Base-by-base conservation (phyloP, 169 alveolate genomes). In the Plasmodium gaboni region DNA sequence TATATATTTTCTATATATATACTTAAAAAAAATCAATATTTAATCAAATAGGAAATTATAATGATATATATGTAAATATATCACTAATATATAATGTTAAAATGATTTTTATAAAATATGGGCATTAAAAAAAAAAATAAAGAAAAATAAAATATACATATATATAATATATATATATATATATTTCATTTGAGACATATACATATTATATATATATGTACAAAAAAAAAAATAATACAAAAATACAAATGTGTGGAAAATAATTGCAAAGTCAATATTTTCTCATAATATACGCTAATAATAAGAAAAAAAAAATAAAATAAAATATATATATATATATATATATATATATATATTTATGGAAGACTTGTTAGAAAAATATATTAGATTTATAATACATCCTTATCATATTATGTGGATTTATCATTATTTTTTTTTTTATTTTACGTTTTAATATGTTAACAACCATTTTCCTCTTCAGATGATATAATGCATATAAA, bases 11-110 rank as follows among this genome's bases (percentile, higher is more conserved):
- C 38, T 28, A 28, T 28, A 28, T 28, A 28, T 28, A 57, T 67
- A 61, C 73, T 17, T 53, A 76, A 64, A 76, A 73, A 76, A 63
- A 76, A 76, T 76, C 88, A 76, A 51, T 32, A 59, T 53, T 67
- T 63, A 55, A 51, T 53, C 74, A 63, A 53, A 53, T n/a, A 6
- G n/a, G n/a, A 53, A 53, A 53, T 19, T 53, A 53, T 28, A 28
- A 28, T 28, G 38, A 28, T 28, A 28, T 28, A 28, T 2, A 28
- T 28, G 4, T 28, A 28, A 19, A 19, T 28, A 28, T 28, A 28
- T 28, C 38, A 28, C 38, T 28, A 28, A 28, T 28, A 3, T 28
- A 28, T 28, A 28, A 28, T 28, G 38, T 28, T 28, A 28, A 28
- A 28, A 28, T 28, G 38, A 28, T 28, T 28, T 28, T 7, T 17